phyloP scores from a whole-genome alignment of 257 asterid species.

The Henckelia pumila region DNA sequence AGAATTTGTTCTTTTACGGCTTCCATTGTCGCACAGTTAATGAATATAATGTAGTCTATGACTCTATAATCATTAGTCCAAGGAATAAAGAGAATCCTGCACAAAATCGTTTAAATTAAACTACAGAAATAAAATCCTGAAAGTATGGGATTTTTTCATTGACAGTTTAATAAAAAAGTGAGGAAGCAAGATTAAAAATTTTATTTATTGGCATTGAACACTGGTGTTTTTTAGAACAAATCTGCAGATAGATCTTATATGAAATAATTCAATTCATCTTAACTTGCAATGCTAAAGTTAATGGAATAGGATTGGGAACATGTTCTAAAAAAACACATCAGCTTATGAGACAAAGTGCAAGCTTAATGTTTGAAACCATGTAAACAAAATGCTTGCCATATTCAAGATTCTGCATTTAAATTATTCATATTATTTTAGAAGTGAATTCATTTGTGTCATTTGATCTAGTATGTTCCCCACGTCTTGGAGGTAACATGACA shows the following conservation, averaged over 20 bases:
- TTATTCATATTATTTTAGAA: too few species aligned
- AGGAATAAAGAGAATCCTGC: slow-evolving; percentile 20
- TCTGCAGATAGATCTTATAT: neutral
- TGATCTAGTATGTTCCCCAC: neutral
- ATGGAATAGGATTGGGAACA: too few species aligned
- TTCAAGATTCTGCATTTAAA: too few species aligned
- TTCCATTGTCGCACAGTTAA: slow-evolving; percentile 20
- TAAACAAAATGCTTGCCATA: too few species aligned
- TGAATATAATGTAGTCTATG: slow-evolving; percentile 13
- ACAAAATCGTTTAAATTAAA: neutral
- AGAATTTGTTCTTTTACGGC: slow-evolving; percentile 15
- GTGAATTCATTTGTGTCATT: neutral
- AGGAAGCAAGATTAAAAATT: neutral
- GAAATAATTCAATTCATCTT: neutral
- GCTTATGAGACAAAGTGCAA: too few species aligned
- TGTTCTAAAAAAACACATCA: too few species aligned
- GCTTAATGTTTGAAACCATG: too few species aligned
- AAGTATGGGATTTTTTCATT: neutral
- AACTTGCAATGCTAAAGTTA: neutral
- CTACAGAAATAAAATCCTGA: too few species aligned
- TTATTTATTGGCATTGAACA: neutral
- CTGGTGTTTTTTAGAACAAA: neutral
- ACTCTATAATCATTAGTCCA: slow-evolving; percentile 15
- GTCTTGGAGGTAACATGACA: neutral
- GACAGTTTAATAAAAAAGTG: too few species aligned